Base-by-base conservation (phyloP, 768 basidiomycete species). In the Suillus cothurnatus region DNA sequence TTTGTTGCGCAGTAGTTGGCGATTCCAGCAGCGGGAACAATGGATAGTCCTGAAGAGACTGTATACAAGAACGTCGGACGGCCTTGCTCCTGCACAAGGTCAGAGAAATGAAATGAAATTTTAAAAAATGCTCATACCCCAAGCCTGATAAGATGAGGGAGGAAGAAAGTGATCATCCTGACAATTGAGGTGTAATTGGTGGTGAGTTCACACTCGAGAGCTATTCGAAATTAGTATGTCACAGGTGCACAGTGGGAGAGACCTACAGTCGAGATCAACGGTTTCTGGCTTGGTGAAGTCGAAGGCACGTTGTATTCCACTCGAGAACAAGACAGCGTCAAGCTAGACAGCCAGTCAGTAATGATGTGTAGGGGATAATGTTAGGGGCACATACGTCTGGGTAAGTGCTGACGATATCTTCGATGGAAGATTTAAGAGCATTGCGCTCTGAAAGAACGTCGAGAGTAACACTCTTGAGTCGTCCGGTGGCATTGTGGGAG, bases 1-100 rank as follows among this genome's bases (percentile, higher is more conserved):
- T 88, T 88, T 4, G 83, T 81, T 0, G 87, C 86, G 38, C 79
- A 84, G 68, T 89, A 88, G 60, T 84, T 82, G 2, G 81, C 73
- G 0, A 86, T 74, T 38, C 67, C 70, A 1, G 83, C 75, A 1
- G 71, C 74, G 0, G 86, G 85, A 39, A 79, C 63, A 41, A 87
- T 78, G 3, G 73, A 83, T n/a, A 88, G 76, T 15, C 79, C 83
- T 6, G 86, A 86, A 0, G 86, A 82, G 53, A 89, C 80, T 2
- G 84, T 79, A 26, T 84, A 73, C 39, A 88, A 77, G 71, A 83
- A 84, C 32, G 80, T 81, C 9, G 81, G 82, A 9, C 77, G 81
- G 9, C 81, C 82, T 72, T 81, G 58, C 28, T 59, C 69, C 17
- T 76, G 76, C 85, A 38, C 34, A 34, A 43, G 28, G 26, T 55